Evolutionary conservation across 805 yeast species (phyloP), one percentile per base, ranked within the genome.

Genomic region (Monosporozyma siamensis): DNA sequence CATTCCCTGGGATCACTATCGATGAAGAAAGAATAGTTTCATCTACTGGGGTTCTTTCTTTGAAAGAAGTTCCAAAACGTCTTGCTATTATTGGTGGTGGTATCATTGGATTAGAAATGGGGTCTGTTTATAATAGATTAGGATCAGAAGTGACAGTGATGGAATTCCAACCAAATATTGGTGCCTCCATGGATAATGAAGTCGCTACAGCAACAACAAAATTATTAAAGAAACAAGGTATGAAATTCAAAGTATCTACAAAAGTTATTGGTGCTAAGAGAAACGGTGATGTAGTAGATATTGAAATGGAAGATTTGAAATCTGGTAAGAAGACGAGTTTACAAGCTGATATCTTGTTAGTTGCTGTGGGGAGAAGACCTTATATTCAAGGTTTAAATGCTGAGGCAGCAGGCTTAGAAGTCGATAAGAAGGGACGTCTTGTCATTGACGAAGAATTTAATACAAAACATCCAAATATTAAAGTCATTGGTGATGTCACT

Each of bases 291-390:
- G 67, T 69, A 29, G 98, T 92, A 53, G 76, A 81, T 58, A 77
- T 89, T 56, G 92, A 81, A 64, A 83, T 82, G 52, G 98, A 92
- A 73, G 79, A 84, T 61, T 87, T 78, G 58, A 92, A 92, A 74
- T 69, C 77, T 45, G 95, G 95, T 58, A 77, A 82, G 70, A 75
- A 78, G 55, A 87, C 81, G 66, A 64, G 75, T 23, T 55, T 92
- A 42, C 94, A 88, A 51, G 83, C 97, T 45, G 98, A 92, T 63
- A 95, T 89, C 32, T 74, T 92, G 59, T 75, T 92, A 55, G 98
- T 92, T 47, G 97, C 98, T 47, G 88, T 92, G 56, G 99, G 99
- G 64, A 89, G 99, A 77, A 86, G 97, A 72, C 98, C 99, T 54
- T 89, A 80, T 77, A 78, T 94, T 48, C 77, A 78, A 61, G 96